Evolutionary conservation across 108 stramenopile genomes (phyloP), one percentile per base, ranked within the genome.

Genomic region (Cyclotella sp.): DNA sequence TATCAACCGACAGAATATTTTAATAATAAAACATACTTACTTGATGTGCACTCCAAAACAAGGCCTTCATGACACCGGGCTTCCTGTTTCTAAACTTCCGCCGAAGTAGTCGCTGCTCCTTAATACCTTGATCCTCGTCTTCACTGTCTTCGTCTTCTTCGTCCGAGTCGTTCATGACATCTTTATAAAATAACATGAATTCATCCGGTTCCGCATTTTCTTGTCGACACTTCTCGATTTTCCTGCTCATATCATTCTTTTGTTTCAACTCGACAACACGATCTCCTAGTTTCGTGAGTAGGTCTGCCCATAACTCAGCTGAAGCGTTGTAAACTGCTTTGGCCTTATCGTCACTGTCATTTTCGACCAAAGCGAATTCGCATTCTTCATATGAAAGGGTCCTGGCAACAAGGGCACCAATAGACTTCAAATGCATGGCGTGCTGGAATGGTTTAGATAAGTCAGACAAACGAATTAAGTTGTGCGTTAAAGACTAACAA

Each of bases 391-490:
- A 92, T 14, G 87, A 88, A 11, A 92, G 87, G 9, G 88, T 77
- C 16, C 91, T 79, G 39, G 85, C 87, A 7, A 74, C 60, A 18
- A 88, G 73, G 9, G 73, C 76, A 22, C 91, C 91, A 10, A 62
- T 59, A n/a, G 77, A 71, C 71, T 92, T 92, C 24, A 92, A 69
- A 73, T 92, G 80, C 84, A 92, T 86, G 24, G 91, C 86, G 26
- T 90, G 85, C 58, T 54, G 53, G 18, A 19, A 19, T 19, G 18
- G 53, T 7, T 54, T 7, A 19, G 6, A 54, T 7, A 54, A 19
- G 7, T 10, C 12, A 54, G 21, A n/a, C n/a, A n/a, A n/a, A n/a
- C n/a, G n/a, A n/a, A n/a, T n/a, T n/a, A n/a, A n/a, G n/a, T n/a
- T n/a, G n/a, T n/a, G n/a, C n/a, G 7, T 18, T n/a, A 54, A n/a